Evolutionary conservation across 495 filamentous ascomycete species (phyloP), one percentile per base, ranked within the genome.

Genomic region (Penicillium steckii): DNA sequence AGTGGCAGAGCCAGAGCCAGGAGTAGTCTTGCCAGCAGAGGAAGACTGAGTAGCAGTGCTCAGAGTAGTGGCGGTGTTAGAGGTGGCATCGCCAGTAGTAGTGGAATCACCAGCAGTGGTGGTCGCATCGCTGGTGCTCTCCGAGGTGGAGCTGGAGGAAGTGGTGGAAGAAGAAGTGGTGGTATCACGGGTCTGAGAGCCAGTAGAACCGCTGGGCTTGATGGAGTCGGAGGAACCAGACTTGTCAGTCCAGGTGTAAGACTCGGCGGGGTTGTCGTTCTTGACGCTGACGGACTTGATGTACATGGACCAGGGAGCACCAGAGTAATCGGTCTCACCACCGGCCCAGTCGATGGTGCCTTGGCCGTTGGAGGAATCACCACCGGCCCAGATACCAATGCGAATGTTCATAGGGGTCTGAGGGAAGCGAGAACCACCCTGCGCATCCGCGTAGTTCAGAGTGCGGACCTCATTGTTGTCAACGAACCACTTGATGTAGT

Each of bases 321-420:
- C 61, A 42, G 67, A 61, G 73, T 87, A 95, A 68, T 91, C 81
- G 22, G 87, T 89, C 49, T 71, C 53, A 49, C 91, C 91, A 42
- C 90, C 90, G 54, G 91, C 89, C 91, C 91, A 96, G 42, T 88
- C 70, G 49, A 81, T 74, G 27, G 74, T 82, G 50, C 80, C 77
- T 47, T 80, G 66, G 8, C 81, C 64, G 61, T 93, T 91, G 57
- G 65, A 65, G 1, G 85, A 67, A 62, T 95, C 92, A 64, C 93
- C 93, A 59, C 87, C 93, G 44, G 85, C 80, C 94, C 94, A 97
- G 47, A 85, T 76, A 50, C 94, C 94, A 46, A 96, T 77, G 64
- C 90, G 90, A 59, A 96, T 68, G 52, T 87, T 82, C 85, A 92
- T 91, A 3, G 93, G 93, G 1, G 90, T 93, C 76, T 97, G 94